Evolutionary conservation across 345 rosid species (phyloP).

Genomic region (Boechera stricta): DNA sequence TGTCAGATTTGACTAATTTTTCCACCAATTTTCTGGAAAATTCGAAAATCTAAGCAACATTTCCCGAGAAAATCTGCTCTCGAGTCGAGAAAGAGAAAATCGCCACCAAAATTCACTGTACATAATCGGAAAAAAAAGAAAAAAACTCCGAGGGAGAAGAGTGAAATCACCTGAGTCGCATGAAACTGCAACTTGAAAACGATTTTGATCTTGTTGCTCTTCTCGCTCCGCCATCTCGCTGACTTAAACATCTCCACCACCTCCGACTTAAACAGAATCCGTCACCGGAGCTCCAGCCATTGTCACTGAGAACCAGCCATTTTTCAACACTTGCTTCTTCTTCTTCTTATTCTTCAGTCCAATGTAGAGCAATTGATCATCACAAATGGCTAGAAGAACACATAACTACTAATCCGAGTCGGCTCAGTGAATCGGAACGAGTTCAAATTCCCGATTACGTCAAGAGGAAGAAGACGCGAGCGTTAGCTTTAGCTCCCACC

Average conservation of each 20-base stretch:
- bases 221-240: conserved; percentile 80
- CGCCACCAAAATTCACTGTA: background rate
- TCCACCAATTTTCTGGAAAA: background rate
- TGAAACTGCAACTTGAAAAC: conserved; percentile 88
- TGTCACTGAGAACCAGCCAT: conserved; percentile 43
- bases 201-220: conserved; percentile 74
- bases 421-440: conserved; percentile 31
- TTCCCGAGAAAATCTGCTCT: background rate
- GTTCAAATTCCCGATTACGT: conserved; percentile 8
- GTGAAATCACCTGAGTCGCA: conserved; percentile 74
- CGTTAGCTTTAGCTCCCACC: conserved; percentile 41
- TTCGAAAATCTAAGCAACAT: conserved; percentile 23
- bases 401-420: conserved; percentile 7
- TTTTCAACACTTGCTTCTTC: conserved; percentile 16
- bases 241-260: conserved; percentile 77
- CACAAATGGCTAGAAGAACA: background rate
- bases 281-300: conserved; percentile 48
- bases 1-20: conserved; percentile 33
- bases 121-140: background rate
- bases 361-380: conserved; percentile 37
- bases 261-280: conserved; percentile 8
- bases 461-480: conserved; percentile 38
- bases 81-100: background rate
- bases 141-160: background rate
- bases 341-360: conserved; percentile 28